phyloP scores from a whole-genome alignment of 2,329 filamentous ascomycete species.

The Fusarium agapanthi region DNA sequence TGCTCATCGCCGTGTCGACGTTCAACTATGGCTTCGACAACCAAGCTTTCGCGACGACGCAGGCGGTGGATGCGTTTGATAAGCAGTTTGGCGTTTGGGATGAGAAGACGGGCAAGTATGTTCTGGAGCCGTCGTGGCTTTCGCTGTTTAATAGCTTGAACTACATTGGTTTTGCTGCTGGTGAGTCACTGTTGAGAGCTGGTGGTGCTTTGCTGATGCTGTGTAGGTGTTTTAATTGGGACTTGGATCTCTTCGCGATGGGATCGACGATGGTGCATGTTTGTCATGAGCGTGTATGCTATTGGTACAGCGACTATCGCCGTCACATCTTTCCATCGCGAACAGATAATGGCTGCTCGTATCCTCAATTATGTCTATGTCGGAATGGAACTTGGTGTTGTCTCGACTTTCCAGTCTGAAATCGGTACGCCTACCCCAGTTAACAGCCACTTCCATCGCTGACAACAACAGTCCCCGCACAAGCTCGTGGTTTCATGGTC shows the following conservation, averaged over 20 bases:
- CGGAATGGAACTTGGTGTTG: conserved; percentile 38
- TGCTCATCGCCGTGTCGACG: conserved; percentile 47
- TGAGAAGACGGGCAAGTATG: conserved; percentile 33
- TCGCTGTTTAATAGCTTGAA: conserved; percentile 50
- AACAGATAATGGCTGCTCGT: conserved; percentile 37
- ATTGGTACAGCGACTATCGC: conserved; percentile 34
- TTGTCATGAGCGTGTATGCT: conserved; percentile 49
- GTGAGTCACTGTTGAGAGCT: conserved; percentile 18
- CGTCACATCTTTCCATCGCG: conserved; percentile 21
- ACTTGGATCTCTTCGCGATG: conserved; percentile 37
- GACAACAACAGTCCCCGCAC: conserved; percentile 33
- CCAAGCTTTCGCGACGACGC: conserved; percentile 47
- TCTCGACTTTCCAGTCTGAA: conserved; percentile 49
- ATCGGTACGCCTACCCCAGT: conserved; percentile 22
- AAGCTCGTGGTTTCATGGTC: conserved; percentile 46
- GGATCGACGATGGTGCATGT: conserved; percentile 44
- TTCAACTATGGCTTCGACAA: conserved; percentile 55
- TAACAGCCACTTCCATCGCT: background rate
- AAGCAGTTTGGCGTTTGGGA: conserved; percentile 47
- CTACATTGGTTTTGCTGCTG: conserved; percentile 47
- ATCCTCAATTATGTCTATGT: conserved; percentile 40
- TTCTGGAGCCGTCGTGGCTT: conserved; percentile 45
- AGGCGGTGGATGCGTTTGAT: conserved; percentile 50
- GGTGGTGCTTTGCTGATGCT: background rate
- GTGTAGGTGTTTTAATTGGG: conserved; percentile 33